Conservation (phyloP, 306 rosid genomes). For the Vachellia collinsii region DNA sequence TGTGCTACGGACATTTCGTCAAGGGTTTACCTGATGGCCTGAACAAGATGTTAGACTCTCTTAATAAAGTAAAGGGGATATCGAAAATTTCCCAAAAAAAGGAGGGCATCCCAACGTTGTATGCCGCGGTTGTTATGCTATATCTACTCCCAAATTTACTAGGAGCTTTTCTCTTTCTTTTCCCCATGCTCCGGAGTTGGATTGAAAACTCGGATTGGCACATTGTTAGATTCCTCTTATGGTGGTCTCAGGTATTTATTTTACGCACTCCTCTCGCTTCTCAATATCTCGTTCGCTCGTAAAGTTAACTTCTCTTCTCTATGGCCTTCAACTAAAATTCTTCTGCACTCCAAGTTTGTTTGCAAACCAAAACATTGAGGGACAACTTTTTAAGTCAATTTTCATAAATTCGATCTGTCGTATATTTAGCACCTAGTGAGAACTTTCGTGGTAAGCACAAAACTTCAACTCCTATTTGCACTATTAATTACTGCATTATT, state of each 20-base stretch:
- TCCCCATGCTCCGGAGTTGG: conserved; percentile 97
- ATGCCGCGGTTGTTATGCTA: conserved; percentile 65
- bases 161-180: conserved; percentile 69
- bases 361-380: background rate
- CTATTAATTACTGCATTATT: background rate
- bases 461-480: background rate
- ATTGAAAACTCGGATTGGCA: conserved; percentile 98
- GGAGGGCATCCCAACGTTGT: conserved; percentile 70
- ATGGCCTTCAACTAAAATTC: background rate
- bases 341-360: background rate
- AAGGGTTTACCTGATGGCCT: conserved; percentile 41
- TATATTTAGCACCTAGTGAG: background rate
- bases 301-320: background rate
- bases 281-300: background rate
- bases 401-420: background rate
- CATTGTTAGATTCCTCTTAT: conserved; percentile 77
- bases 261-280: conserved; percentile 25
- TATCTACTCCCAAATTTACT: conserved; percentile 88
- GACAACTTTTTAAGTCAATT: background rate
- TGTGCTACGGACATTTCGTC: conserved; percentile 67
- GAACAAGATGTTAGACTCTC: conserved; percentile 51
- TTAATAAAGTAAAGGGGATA: conserved; percentile 55
- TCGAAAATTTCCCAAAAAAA: conserved; percentile 45
- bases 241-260: conserved; percentile 95
- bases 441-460: background rate